Conservation (phyloP, 2,329 filamentous ascomycete genomes). For the Pseudopithomyces chartarum region DNA sequence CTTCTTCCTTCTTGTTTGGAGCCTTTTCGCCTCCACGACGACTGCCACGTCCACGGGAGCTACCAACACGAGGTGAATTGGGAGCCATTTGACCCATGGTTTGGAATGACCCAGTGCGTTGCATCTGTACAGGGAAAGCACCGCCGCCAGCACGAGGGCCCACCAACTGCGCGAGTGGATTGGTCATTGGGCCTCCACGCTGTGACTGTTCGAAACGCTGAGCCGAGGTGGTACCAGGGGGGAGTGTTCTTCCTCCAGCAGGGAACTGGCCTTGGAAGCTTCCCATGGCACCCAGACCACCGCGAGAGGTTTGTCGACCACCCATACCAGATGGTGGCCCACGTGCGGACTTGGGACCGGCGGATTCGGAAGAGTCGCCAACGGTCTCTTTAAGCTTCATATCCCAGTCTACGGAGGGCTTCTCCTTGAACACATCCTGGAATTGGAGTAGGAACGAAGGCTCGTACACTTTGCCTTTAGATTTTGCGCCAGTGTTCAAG, state of each 20-base stretch:
- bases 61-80: conserved; percentile 72
- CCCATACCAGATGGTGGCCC: conserved; percentile 52
- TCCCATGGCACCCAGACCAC: conserved; percentile 64
- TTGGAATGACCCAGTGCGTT: conserved; percentile 64
- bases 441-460: conserved; percentile 95
- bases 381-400: conserved; percentile 83
- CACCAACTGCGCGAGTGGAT: conserved; percentile 64
- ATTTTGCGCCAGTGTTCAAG: conserved; percentile 82
- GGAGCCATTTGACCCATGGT: conserved; percentile 65
- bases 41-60: conserved; percentile 67
- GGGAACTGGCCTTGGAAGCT: conserved; percentile 60
- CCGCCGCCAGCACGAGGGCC: conserved; percentile 60
- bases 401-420: conserved; percentile 93
- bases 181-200: conserved; percentile 45
- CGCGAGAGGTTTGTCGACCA: conserved; percentile 54
- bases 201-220: conserved; percentile 64
- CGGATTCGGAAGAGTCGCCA: conserved; percentile 76
- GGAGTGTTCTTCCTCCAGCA: conserved; percentile 61
- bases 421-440: conserved; percentile 93
- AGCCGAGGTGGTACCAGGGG: conserved; percentile 76
- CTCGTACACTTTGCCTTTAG: conserved; percentile 89
- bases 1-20: conserved; percentile 60
- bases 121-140: conserved; percentile 66
- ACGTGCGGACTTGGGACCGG: conserved; percentile 66
- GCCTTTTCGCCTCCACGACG: conserved; percentile 59